Evolutionary conservation across 306 rosid species (phyloP), one percentile per base, ranked within the genome.

Genomic region (Trifolium pratense): DNA sequence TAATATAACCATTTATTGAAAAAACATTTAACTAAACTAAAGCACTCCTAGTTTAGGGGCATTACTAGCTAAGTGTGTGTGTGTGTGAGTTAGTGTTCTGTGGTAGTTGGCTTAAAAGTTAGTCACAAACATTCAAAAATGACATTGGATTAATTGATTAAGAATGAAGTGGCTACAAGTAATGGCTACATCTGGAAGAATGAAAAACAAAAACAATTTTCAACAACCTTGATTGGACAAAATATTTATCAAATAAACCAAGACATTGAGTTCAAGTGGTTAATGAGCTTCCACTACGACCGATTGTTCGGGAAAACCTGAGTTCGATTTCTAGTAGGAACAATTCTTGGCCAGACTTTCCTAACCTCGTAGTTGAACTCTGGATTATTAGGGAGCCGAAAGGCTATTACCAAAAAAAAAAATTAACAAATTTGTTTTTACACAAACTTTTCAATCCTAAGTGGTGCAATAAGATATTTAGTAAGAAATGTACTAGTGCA

Each of bases 401-500:
- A n/a, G n/a, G n/a, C n/a, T n/a, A n/a, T n/a, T n/a, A n/a, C n/a
- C n/a, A n/a, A n/a, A n/a, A n/a, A n/a, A n/a, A n/a, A n/a, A n/a
- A n/a, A n/a, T n/a, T 29, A 9, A 57, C 73, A 72, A 65, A 71
- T 37, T 61, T 59, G 52, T 60, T 78, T 75, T 63, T 21, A 66
- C 70, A 81, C 78, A 5, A 32, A 16, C 46, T 68, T 49, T 70
- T 21, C 61, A 12, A 2, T 60, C 7, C 66, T 9, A 75, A 77
- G 88, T 79, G 85, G 73, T 63, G 48, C 55, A 66, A 42, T 42
- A 40, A 21, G 20, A 64, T 64, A 40, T n/a, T n/a, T 75, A 63
- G 40, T 68, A 76, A 58, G 46, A 73, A 73, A 71, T 71, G 36
- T 53, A 70, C 23, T 76, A 86, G 88, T 90, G 91, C 91, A 67